Base-by-base conservation (phyloP, 164 flowering plant genomes). In the Magnolia sinica region DNA sequence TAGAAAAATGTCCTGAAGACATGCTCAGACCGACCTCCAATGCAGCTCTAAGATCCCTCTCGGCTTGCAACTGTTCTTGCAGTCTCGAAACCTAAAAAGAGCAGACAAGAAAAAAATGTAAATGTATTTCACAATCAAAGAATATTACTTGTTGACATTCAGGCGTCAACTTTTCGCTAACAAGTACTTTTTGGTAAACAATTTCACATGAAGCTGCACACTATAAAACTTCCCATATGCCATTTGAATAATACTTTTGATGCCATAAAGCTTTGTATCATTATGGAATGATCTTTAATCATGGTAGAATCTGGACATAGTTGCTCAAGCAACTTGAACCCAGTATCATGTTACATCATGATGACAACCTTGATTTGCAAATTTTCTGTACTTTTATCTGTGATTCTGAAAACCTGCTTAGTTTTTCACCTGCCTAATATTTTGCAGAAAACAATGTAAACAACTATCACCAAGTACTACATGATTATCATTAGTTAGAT, bases 11-110 rank as follows among this genome's bases (percentile, higher is more conserved):
- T 59, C 91, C 97, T 52, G 97, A 86, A 75, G 98, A 90, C 98
- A 96, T 91, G 88, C 97, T 96, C 82, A 96, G 81, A 70, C 98
- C 99, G 82, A 91, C 97, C 88, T 96, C 99, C 73, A 96, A 76
- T 29, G 98, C 99, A 82, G 97, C 95, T 83, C 98, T 87, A 74
- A 96, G 91, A 84, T 96, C 99, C 81, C 97, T 91, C 81, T 96
- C 99, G 76, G 98, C 99, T 87, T 92, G 97, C 83, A 96, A 84
- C 86, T 96, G 99, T 85, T 96, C 99, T 85, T 96, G 99, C 77
- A 96, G 83, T 83, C 98, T 91, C 68, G 94, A 86, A 50, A 96
- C 99, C 99, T 96, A 66, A 24, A 37, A 69, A 61, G 14, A 79
- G 27, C 22, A 22, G n/a, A 55, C 61, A 55, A 11, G 61, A 14